Evolutionary conservation across 164 flowering plant genomes (phyloP).

Genomic region (Aristolochia californica): DNA sequence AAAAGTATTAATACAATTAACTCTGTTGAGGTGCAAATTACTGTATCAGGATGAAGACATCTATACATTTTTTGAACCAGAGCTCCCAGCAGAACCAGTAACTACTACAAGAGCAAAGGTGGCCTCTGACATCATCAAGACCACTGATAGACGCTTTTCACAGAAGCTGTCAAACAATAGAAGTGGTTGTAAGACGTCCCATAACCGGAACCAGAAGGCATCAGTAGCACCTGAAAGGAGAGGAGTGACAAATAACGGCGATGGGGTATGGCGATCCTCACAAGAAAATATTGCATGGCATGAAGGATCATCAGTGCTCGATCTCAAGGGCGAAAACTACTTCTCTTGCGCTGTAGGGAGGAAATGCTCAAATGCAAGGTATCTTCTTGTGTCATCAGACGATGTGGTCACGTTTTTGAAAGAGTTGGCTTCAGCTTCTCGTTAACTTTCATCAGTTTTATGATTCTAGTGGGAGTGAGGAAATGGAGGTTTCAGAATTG

Average conservation of each 20-base stretch:
- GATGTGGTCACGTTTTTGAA: conserved; percentile 57
- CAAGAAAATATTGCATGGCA: conserved; percentile 27
- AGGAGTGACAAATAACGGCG: conserved; percentile 16
- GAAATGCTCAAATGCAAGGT: conserved; percentile 57
- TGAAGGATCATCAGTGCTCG: conserved; percentile 75
- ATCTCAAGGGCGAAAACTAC: conserved; percentile 73
- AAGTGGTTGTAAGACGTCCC: conserved; percentile 45
- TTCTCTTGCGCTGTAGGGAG: conserved; percentile 84
- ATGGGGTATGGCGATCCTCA: conserved; percentile 18
- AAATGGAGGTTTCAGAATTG: too few relatives aligned
- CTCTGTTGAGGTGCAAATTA: neutral
- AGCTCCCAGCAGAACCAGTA: conserved; percentile 40
- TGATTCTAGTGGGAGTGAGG: too few relatives aligned
- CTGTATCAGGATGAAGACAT: conserved; percentile 60
- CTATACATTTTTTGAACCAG: conserved; percentile 70
- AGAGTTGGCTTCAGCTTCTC: conserved; percentile 27
- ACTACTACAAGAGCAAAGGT: conserved; percentile 25
- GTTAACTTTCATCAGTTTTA: too few relatives aligned
- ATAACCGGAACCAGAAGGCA: conserved; percentile 24
- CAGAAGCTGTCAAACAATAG: conserved; percentile 29
- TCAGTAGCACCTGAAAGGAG: too few relatives aligned
- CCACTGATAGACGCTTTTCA: conserved; percentile 33
- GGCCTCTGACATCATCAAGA: conserved; percentile 18
- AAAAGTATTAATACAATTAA: neutral
- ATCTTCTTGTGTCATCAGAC: conserved; percentile 49